Evolutionary conservation across 192 early-diverging fungal species (phyloP).

Genomic region (Podochytrium sp.): DNA sequence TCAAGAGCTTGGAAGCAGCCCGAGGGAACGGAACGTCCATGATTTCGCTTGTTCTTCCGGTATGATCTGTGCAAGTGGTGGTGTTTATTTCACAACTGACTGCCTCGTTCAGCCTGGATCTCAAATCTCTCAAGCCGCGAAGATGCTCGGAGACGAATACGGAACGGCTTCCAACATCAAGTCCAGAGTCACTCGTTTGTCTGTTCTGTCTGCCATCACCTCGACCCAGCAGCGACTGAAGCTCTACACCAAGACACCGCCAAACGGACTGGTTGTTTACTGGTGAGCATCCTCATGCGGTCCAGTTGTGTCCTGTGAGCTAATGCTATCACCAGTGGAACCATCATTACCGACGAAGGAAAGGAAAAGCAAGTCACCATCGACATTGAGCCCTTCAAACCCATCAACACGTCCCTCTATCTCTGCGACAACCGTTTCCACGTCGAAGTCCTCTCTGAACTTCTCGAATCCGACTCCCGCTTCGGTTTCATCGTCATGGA

Average conservation of each 20-base stretch:
- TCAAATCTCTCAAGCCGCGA: slow-evolving; percentile 87
- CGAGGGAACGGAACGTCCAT: slow-evolving; percentile 99
- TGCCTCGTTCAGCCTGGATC: slow-evolving; percentile 65
- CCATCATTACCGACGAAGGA: slow-evolving; percentile 96
- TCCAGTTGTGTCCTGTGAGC: neutral
- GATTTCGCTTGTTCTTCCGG: slow-evolving; percentile 96
- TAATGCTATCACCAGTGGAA: slow-evolving; percentile 76
- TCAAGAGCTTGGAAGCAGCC: slow-evolving; percentile 92
- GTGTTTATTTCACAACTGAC: neutral
- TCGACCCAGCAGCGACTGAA: slow-evolving; percentile 97
- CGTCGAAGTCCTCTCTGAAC: slow-evolving; percentile 86
- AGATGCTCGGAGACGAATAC: slow-evolving; percentile 98
- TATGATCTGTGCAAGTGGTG: slow-evolving; percentile 38
- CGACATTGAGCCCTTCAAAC: slow-evolving; percentile 99
- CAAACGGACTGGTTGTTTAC: slow-evolving; percentile 92
- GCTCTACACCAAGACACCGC: slow-evolving; percentile 87
- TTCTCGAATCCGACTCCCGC: slow-evolving; percentile 91
- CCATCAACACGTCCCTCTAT: slow-evolving; percentile 98
- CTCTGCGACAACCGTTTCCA: slow-evolving; percentile 99
- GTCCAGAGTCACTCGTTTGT: slow-evolving; percentile 96
- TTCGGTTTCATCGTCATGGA: slow-evolving; percentile 99
- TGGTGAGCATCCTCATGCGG: slow-evolving; percentile 35
- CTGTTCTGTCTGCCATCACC: slow-evolving; percentile 95
- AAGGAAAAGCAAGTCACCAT: slow-evolving; percentile 99
- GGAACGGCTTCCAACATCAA: slow-evolving; percentile 99